Evolutionary conservation across 2,329 filamentous ascomycete genomes (phyloP).

Genomic region (Sarocladiaceae sp.): DNA sequence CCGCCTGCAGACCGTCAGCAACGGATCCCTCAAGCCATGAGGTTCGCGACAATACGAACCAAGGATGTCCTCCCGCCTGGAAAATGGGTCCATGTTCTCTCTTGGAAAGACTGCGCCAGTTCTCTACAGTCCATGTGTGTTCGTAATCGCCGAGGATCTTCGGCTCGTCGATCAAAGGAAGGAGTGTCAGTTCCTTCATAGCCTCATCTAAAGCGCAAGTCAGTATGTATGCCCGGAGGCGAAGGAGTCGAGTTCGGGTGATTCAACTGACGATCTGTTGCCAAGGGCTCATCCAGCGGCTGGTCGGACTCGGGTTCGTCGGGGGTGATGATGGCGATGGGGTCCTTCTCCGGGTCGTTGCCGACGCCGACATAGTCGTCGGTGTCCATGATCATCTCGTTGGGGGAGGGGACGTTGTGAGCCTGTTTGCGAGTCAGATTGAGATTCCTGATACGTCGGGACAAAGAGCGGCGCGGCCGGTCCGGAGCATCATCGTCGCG

Average conservation of each 20-base stretch:
- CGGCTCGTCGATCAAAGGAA: conserved; percentile 68
- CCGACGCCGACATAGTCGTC: conserved; percentile 50
- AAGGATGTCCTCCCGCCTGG: conserved; percentile 80
- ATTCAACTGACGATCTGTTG: conserved; percentile 47
- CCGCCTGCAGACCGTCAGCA: conserved; percentile 55
- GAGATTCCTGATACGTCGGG: conserved; percentile 22
- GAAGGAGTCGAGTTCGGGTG: conserved; percentile 2
- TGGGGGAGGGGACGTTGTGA: conserved; percentile 52
- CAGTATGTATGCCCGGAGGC: not conserved
- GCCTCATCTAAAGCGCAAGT: conserved; percentile 58
- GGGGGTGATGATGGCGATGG: conserved; percentile 51
- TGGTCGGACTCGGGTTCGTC: conserved; percentile 47
- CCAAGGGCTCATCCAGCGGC: conserved; percentile 41
- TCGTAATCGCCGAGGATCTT: conserved; percentile 72
- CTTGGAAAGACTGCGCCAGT: conserved; percentile 72
- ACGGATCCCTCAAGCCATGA: not conserved
- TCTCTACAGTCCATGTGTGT: conserved; percentile 82
- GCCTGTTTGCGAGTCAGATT: conserved; percentile 30
- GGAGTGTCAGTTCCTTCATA: conserved; percentile 78
- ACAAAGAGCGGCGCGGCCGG: conserved; percentile 12
- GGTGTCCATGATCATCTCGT: conserved; percentile 52
- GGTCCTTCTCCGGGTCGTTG: conserved; percentile 45
- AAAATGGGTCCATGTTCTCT: conserved; percentile 88
- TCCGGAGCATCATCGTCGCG: not conserved
- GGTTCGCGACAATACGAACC: conserved; percentile 47